A percentile compares a stretch with the other conserved stretches of the same genome.
Evolutionary conservation across 768 basidiomycete species (phyloP).

Genomic region (Cystobasidium tubakii): DNA sequence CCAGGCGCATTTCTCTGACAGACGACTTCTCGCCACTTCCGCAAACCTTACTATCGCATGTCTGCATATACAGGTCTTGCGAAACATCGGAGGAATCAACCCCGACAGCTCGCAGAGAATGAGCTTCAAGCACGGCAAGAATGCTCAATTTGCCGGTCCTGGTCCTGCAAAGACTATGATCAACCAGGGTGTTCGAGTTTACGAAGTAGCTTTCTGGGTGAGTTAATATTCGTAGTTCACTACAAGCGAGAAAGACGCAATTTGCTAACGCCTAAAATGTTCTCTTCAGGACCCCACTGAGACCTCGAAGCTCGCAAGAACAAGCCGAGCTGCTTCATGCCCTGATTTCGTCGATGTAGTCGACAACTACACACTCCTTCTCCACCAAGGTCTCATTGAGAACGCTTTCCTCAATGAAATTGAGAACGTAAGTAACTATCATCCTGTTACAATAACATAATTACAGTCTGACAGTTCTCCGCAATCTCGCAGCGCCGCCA

Average conservation of each 20-base stretch:
- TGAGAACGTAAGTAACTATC: conserved; percentile 34
- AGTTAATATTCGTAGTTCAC: neutral
- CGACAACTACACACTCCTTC: conserved; percentile 45
- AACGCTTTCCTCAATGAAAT: conserved; percentile 44
- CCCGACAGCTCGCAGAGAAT: conserved; percentile 28
- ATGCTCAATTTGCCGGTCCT: conserved; percentile 34
- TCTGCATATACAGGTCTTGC: conserved; percentile 38
- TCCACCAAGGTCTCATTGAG: conserved; percentile 47
- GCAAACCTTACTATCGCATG: no score
- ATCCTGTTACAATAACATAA: no score
- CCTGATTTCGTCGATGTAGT: conserved; percentile 46
- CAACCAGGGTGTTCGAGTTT: conserved; percentile 46
- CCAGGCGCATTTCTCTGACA: neutral
- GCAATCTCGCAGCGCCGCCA: conserved; percentile 38
- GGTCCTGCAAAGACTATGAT: conserved; percentile 44
- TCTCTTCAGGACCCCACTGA: conserved; percentile 40
- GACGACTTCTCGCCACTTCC: neutral
- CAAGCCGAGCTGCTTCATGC: conserved; percentile 46
- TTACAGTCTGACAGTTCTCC: no score
- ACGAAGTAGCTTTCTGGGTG: conserved; percentile 46
- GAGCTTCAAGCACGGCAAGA: conserved; percentile 38
- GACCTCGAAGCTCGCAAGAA: conserved; percentile 42
- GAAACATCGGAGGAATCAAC: conserved; percentile 44
- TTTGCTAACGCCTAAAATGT: neutral
- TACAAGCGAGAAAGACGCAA: neutral